Evolutionary conservation across 495 filamentous ascomycete genomes (phyloP), one percentile per base, ranked within the genome.

Genomic region (Staphylotrichum tortipilum): DNA sequence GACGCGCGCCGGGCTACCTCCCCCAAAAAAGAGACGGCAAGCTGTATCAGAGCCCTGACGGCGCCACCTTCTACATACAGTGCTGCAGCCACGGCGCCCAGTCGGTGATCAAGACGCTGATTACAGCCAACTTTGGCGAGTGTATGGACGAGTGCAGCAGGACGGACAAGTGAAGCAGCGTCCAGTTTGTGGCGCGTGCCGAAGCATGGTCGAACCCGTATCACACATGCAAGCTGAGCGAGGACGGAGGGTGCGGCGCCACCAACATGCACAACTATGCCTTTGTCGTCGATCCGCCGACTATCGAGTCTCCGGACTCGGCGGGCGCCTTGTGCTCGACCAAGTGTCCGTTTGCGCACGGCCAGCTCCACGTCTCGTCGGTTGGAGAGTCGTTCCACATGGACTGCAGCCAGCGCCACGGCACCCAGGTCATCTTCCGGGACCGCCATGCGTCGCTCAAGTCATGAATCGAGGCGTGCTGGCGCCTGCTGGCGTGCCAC

Each of bases 261-360:
- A 26, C 22, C 24, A 26, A 43, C n/a, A 24, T 43, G 8, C 40
- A 43, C 40, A 43, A 26, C 24, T 43, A 43, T 26, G 40, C 40
- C 23, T 43, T 43, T 11, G 40, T 43, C 2, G 24, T 43, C n/a
- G 40, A 43, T 15, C 40, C 40, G n/a, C 40, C 40, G 40, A 26
- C 40, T 26, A 43, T 43, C 11, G 40, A 43, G 5, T 29, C 40
- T 8, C 26, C 26, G 7, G 40, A 43, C 40, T 43, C 40, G 24
- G 40, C 40, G 40, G 40, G 40, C n/a, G 40, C 30, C n/a, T 14
- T 43, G n/a, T 43, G 40, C 40, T 43, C 40, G n/a, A 43, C 40
- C 40, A 26, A 43, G 40, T 43, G 40, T 19, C 40, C 24, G 2
- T 43, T 30, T 19, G 26, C 40, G 4, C 2, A 43, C 24, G 40